Evolutionary conservation across 2,329 filamentous ascomycete species (phyloP).

Genomic region (Emergomyces orientalis): DNA sequence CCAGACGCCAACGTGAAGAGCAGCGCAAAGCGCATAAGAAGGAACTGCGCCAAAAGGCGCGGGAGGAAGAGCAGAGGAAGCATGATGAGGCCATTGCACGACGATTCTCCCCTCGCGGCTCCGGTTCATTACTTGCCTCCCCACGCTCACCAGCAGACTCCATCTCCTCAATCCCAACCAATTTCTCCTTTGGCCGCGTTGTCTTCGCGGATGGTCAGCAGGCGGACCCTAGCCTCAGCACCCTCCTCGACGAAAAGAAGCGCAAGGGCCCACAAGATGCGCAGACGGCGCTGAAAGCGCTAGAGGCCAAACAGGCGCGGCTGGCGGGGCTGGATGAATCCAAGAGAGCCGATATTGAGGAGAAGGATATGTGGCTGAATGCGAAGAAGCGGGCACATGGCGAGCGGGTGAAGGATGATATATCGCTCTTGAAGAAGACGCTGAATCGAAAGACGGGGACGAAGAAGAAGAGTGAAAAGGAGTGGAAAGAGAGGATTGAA

Average conservation of each 20-base stretch:
- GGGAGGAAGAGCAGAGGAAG: constrained; percentile 63
- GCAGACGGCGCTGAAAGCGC: constrained; percentile 73
- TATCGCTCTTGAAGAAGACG: constrained; percentile 80
- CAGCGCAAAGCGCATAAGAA: constrained; percentile 84
- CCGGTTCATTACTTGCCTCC: constrained; percentile 48
- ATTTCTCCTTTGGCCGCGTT: constrained; percentile 86
- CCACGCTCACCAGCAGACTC: constrained; percentile 43
- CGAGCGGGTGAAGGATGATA: constrained; percentile 80
- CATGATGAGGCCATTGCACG: constrained; percentile 50
- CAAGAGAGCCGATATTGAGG: constrained; percentile 76
- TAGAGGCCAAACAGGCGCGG: constrained; percentile 77
- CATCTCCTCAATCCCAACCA: constrained; percentile 42
- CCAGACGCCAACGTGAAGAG: constrained; percentile 76
- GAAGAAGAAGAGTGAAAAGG: constrained; percentile 85
- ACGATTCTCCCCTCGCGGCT: constrained; percentile 47
- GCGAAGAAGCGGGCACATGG: constrained; percentile 83
- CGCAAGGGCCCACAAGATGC: constrained; percentile 77
- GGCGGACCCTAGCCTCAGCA: constrained; percentile 59
- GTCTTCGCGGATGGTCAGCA: constrained; percentile 78
- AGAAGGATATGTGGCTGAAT: constrained; percentile 91
- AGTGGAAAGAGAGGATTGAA: constrained; percentile 67
- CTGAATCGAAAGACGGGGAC: constrained; percentile 83
- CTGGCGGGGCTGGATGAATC: constrained; percentile 64
- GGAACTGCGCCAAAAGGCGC: constrained; percentile 65
- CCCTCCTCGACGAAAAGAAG: constrained; percentile 57